phyloP scores from a whole-genome alignment of 352 stramenopile genomes.

The Globisporangium splendens region DNA sequence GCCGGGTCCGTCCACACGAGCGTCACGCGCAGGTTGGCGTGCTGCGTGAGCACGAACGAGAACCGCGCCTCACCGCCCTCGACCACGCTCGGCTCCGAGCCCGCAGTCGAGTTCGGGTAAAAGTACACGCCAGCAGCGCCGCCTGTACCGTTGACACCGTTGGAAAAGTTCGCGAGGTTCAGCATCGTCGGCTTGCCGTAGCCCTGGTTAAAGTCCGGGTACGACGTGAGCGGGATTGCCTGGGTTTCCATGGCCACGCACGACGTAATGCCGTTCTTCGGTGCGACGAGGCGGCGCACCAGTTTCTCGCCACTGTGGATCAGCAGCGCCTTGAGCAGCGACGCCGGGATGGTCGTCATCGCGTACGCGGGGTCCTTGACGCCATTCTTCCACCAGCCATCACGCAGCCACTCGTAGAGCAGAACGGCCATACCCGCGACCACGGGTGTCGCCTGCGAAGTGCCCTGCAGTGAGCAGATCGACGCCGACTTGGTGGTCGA shows the following conservation, averaged over 20 bases:
- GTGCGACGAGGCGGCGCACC: slow-evolving; percentile 33
- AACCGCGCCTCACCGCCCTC: slow-evolving; percentile 56
- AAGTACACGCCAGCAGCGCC: slow-evolving; percentile 55
- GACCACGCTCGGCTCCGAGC: slow-evolving; percentile 49
- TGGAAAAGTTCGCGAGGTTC: slow-evolving; percentile 63
- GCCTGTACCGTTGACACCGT: slow-evolving; percentile 21
- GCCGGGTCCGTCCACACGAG: slow-evolving; percentile 79
- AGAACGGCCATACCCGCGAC: slow-evolving; percentile 70
- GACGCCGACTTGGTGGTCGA: slow-evolving; percentile 47
- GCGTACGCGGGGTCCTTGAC: slow-evolving; percentile 44
- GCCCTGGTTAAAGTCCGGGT: slow-evolving; percentile 72
- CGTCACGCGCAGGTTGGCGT: slow-evolving; percentile 63
- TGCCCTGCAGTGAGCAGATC: slow-evolving; percentile 75
- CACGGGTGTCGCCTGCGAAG: slow-evolving; percentile 72
- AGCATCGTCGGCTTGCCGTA: slow-evolving; percentile 81
- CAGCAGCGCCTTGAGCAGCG: slow-evolving; percentile 75
- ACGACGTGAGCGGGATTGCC: slow-evolving; percentile 40
- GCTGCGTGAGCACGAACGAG: slow-evolving; percentile 59
- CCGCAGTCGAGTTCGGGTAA: slow-evolving; percentile 62
- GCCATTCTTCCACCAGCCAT: slow-evolving; percentile 76
- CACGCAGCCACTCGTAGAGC: slow-evolving; percentile 72
- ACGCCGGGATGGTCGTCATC: slow-evolving; percentile 59
- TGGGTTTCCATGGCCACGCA: slow-evolving; percentile 32
- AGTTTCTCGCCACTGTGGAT: slow-evolving; percentile 72
- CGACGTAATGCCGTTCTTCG: slow-evolving; percentile 41